Evolutionary conservation across 768 basidiomycete genomes (phyloP).

Genomic region (Mrakia blollopis): DNA sequence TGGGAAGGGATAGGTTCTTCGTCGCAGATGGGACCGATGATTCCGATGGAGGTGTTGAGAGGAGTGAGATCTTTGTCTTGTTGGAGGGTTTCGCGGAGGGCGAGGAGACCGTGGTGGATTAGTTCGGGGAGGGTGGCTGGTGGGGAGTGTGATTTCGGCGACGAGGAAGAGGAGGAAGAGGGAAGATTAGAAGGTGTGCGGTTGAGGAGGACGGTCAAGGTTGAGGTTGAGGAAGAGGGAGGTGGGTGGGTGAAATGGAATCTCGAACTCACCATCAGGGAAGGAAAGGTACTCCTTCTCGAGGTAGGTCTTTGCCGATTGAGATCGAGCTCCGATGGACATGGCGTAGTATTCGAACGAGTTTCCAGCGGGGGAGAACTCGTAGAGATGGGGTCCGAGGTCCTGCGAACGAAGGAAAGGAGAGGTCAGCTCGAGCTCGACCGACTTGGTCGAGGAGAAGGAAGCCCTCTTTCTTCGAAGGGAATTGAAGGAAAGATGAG

Average conservation of each 20-base stretch:
- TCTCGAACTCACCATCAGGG: slow-evolving; percentile 66
- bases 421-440: neutral
- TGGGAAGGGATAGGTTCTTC: slow-evolving; percentile 44
- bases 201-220: neutral
- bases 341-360: slow-evolving; percentile 97
- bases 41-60: slow-evolving; percentile 91
- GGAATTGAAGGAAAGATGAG: slow-evolving; percentile 41
- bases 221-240: neutral
- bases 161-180: too few species aligned
- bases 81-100: slow-evolving; percentile 91
- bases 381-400: slow-evolving; percentile 94
- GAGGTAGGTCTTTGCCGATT: slow-evolving; percentile 97
- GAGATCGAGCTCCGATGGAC: slow-evolving; percentile 95
- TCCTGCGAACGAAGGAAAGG: slow-evolving; percentile 48
- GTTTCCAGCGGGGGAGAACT: slow-evolving; percentile 95
- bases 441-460: neutral
- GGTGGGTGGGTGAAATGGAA: neutral
- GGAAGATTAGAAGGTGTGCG: neutral
- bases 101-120: slow-evolving; percentile 87
- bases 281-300: slow-evolving; percentile 91
- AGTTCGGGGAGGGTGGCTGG: slow-evolving; percentile 50
- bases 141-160: too few species aligned
- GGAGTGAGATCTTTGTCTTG: slow-evolving; percentile 94
- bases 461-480: too few species aligned
- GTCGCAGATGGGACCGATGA: slow-evolving; percentile 56